Evolutionary conservation across 208 protist genomes (phyloP).

Genomic region (Borovskyia barvae): DNA sequence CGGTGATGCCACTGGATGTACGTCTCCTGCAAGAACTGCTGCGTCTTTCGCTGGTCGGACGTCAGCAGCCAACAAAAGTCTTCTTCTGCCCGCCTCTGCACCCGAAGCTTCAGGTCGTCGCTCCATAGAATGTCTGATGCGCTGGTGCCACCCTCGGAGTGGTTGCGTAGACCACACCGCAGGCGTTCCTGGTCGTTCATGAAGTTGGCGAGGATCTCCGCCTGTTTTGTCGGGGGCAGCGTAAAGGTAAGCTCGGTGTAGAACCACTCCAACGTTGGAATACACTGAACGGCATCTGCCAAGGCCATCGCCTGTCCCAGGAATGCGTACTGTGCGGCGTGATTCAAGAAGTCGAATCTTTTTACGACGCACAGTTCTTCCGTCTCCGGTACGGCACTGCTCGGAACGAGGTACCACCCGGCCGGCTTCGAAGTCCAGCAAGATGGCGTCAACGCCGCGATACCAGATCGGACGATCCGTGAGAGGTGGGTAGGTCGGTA

Average conservation of each 20-base stretch:
- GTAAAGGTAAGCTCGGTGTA: constrained; percentile 71
- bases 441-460: constrained; percentile 41
- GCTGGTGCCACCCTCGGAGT: constrained; percentile 56
- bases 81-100: constrained; percentile 40
- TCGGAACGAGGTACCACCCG: constrained; percentile 68
- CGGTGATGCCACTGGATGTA: constrained; percentile 88
- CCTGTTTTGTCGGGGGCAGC: constrained; percentile 60
- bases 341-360: constrained; percentile 79
- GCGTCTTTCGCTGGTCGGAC: constrained; percentile 64
- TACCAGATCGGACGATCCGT: constrained; percentile 11
- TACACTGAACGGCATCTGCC: constrained; percentile 71
- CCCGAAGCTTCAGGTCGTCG: constrained; percentile 52
- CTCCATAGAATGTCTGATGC: constrained; percentile 66
- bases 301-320: constrained; percentile 80
- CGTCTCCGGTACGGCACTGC: constrained; percentile 28
- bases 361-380: constrained; percentile 67
- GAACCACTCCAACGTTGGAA: constrained; percentile 82
- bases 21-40: constrained; percentile 81
- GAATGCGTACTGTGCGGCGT: constrained; percentile 79
- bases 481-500: background rate
- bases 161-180: constrained; percentile 76
- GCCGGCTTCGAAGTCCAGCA: constrained; percentile 58
- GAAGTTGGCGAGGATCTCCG: constrained; percentile 75
- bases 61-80: constrained; percentile 88
- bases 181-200: constrained; percentile 86